These are phyloP conservation scores for sorghum (Sorghum bicolor) DNA, from an alignment of 176 grass and related monocot genomes.

Conservation along the genomic window Sorghum_bicolor_NCBIv3 NC_012872.2:3761501-3762000, in stretches of 20 bases:
- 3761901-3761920: no score
- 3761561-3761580: background rate
- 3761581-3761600: background rate
- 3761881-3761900: no score
- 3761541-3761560: background rate
- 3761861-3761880: no score
- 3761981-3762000: no score
- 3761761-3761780: no score
- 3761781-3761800: background rate
- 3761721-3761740: no score
- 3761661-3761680: background rate
- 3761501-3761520: background rate
- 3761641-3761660: background rate
- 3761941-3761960: no score
- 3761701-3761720: background rate
- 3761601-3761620: background rate
- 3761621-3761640: background rate
- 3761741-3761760: no score
- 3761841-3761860: no score
- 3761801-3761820: background rate
- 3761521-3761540: background rate
- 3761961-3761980: no score
- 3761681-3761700: background rate
- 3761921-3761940: no score
- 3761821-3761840: background rate